A percentile compares a stretch with the other conserved stretches of the same genome.
Conservation (phyloP, 2,329 filamentous ascomycete species). For the Gnomoniopsis smithogilvyi region DNA sequence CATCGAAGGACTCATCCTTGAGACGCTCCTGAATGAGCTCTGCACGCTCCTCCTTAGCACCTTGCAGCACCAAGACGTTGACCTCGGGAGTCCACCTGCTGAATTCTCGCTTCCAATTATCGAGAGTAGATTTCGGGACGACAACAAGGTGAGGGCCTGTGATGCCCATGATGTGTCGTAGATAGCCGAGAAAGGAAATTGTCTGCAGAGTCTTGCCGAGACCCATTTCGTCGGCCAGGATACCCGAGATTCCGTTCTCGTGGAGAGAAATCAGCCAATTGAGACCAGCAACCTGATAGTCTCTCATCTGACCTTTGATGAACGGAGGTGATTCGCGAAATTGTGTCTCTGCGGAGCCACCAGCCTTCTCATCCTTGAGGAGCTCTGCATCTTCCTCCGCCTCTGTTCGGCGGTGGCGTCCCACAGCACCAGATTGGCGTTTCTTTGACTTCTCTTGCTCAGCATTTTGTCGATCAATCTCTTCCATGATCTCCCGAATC, state of each 20-base stretch:
- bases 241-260: slow-evolving; percentile 98
- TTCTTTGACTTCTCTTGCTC: slow-evolving; percentile 71
- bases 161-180: slow-evolving; percentile 86
- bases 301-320: slow-evolving; percentile 84
- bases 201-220: slow-evolving; percentile 97
- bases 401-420: slow-evolving; percentile 81
- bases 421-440: slow-evolving; percentile 80
- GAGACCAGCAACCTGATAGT: slow-evolving; percentile 92
- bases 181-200: slow-evolving; percentile 92
- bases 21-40: slow-evolving; percentile 85
- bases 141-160: slow-evolving; percentile 86
- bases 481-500: slow-evolving; percentile 87
- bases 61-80: slow-evolving; percentile 89
- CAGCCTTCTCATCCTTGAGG: slow-evolving; percentile 82
- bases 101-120: slow-evolving; percentile 98
- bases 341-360: slow-evolving; percentile 79
- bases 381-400: slow-evolving; percentile 96
- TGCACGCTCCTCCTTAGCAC: slow-evolving; percentile 89
- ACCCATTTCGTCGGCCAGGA: slow-evolving; percentile 98
- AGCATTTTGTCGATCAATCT: slow-evolving; percentile 91
- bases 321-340: slow-evolving; percentile 94
- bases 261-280: slow-evolving; percentile 98
- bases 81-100: slow-evolving; percentile 92
- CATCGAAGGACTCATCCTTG: slow-evolving; percentile 94
- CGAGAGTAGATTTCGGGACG: slow-evolving; percentile 94